These are phyloP conservation scores for Arthrocladium fulminans DNA, from an alignment of 2,329 filamentous ascomycete species.

Conservation along the genomic window DNA sequence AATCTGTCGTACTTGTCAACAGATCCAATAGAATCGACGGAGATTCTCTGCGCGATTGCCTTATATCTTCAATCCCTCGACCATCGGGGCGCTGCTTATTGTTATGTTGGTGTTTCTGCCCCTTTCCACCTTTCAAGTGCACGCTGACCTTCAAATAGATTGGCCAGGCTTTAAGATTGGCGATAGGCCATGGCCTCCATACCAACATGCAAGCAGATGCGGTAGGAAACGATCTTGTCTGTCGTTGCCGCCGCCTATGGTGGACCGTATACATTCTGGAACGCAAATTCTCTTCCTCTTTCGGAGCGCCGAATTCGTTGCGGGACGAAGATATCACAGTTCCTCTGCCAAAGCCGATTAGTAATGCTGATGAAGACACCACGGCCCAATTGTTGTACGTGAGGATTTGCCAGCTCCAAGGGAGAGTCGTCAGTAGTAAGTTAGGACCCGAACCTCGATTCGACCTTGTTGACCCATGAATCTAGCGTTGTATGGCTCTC, in stretches of 20 bases:
- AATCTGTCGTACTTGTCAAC: constrained; percentile 33
- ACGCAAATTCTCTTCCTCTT: constrained; percentile 45
- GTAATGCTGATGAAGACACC: too few relatives aligned
- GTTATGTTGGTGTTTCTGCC: too few relatives aligned
- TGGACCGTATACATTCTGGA: constrained; percentile 49
- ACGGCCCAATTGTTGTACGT: too few relatives aligned
- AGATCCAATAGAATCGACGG: constrained; percentile 39
- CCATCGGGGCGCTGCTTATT: constrained; percentile 39
- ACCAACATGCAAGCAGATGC: constrained; percentile 41
- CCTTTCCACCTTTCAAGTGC: too few relatives aligned
- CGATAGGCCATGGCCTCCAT: constrained; percentile 44
- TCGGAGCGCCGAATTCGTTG: constrained; percentile 44
- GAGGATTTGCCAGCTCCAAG: too few relatives aligned
- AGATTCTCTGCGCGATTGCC: constrained; percentile 45
- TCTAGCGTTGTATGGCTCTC: too few relatives aligned
- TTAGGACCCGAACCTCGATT: too few relatives aligned
- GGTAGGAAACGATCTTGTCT: constrained; percentile 33
- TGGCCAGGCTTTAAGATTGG: constrained; percentile 44
- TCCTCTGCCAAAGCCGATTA: background rate
- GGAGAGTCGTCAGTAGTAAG: too few relatives aligned
- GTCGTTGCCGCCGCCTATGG: constrained; percentile 44
- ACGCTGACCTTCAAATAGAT: too few relatives aligned
- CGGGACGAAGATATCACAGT: constrained; percentile 43
- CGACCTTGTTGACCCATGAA: too few relatives aligned
- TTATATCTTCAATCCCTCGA: constrained; percentile 47